phyloP scores from a whole-genome alignment of 306 rosid species.

The Hippophae tibetana region DNA sequence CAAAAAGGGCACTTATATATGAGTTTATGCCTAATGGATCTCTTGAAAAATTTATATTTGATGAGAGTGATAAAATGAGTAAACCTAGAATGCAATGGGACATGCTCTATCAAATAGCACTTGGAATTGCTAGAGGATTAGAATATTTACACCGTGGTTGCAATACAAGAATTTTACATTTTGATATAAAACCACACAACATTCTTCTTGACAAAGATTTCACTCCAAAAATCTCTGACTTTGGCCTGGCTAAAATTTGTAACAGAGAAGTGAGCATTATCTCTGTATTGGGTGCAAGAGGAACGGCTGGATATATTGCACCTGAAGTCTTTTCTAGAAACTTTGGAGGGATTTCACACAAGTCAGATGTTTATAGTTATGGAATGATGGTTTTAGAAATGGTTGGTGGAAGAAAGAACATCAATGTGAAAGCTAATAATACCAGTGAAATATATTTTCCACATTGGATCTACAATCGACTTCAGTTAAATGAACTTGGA shows the following conservation, averaged over 20 bases:
- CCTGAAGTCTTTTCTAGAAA: conserved; percentile 17
- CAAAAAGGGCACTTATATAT: conserved; percentile 23
- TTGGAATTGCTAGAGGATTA: conserved; percentile 37
- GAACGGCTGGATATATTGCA: conserved; percentile 36
- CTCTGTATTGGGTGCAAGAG: conserved; percentile 23
- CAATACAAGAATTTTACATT: conserved; percentile 35
- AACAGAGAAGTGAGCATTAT: conserved; percentile 17
- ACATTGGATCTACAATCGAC: conserved; percentile 25
- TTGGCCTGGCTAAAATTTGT: conserved; percentile 40
- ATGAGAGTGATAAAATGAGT: neutral
- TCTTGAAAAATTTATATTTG: conserved; percentile 33
- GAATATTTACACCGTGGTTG: conserved; percentile 35
- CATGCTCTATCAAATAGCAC: conserved; percentile 20
- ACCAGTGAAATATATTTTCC: conserved; percentile 33
- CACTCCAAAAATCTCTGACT: conserved; percentile 31
- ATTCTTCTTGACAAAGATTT: conserved; percentile 23
- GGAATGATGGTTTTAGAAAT: conserved; percentile 31
- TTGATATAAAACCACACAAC: conserved; percentile 42
- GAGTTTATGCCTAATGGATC: conserved; percentile 43
- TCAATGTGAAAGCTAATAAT: conserved; percentile 1
- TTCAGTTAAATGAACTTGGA: conserved; percentile 19
- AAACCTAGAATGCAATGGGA: conserved; percentile 19
- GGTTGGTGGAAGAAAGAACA: conserved; percentile 24
- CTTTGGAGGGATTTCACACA: conserved; percentile 30
- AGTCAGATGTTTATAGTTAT: conserved; percentile 30